Evolutionary conservation across 768 basidiomycete genomes (phyloP), one percentile per base, ranked within the genome.

Genomic region (Amanita fuliginea): DNA sequence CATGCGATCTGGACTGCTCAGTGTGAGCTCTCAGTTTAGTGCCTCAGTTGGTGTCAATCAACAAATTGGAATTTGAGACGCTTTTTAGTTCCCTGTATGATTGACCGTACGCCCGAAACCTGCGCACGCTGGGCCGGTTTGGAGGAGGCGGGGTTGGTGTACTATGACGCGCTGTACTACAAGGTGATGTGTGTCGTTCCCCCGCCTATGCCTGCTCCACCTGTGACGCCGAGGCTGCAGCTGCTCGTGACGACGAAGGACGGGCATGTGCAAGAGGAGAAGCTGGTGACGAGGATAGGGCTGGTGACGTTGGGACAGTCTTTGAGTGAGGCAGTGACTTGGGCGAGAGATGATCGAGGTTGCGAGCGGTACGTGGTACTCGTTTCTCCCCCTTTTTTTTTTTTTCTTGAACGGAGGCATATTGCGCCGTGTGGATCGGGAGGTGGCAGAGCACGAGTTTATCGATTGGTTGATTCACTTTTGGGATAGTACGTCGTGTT

Each of bases 341-440:
- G 96, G 96, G 95, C 94, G 1, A 69, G 96, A 56, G 83, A 94
- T 58, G 96, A 98, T n/a, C 65, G 86, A 83, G 65, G 76, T 97
- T 44, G 90, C 94, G 19, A 77, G 85, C 90, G 69, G 88, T 86
- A 54, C 7, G 39, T 19, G 10, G 3, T 3, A 4, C 28, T 39
- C 45, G 43, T 14, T 6, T 41, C 4, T 24, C 22, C 5, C 22
- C 5, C 5, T 24, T 24, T 24, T 24, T 24, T 24, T 24, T 24
- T 24, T 24, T 24, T 24, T 24, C 2, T 2, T 5, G 5, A 3
- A 24, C 2, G 5, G 22, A 24, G 2, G n/a, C n/a, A 24, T 24
- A 26, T 59, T 90, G 87, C 83, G 88, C 78, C 81, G 96, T 44
- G 70, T 91, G 19, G 91, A 96, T 59, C 77, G 88, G 43, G 78